These are phyloP conservation scores for Nymphaea colorata DNA, from an alignment of 164 flowering plant species.

Conservation along the genomic window DNA sequence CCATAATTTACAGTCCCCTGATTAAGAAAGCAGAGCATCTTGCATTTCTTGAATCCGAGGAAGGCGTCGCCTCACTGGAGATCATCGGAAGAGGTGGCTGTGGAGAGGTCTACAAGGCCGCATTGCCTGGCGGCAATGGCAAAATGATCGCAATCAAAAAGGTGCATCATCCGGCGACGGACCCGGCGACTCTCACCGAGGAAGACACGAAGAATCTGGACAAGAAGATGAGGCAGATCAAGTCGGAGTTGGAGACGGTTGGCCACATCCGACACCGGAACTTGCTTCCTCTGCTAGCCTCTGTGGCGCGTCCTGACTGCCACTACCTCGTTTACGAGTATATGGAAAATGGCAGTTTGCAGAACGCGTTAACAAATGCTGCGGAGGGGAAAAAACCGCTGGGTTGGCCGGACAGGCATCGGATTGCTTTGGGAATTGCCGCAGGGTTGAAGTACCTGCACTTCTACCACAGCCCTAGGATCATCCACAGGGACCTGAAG, in stretches of 20 bases:
- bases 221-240: conserved; percentile 72
- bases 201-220: conserved; percentile 45
- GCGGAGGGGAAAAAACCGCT: conserved; percentile 36
- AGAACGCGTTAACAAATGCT: conserved; percentile 37
- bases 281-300: conserved; percentile 64
- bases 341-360: conserved; percentile 93
- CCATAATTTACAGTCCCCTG: conserved; percentile 46
- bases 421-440: conserved; percentile 62
- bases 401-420: conserved; percentile 55
- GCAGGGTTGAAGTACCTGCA: conserved; percentile 85
- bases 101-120: conserved; percentile 73
- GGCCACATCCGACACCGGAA: conserved; percentile 77
- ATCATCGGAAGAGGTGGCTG: conserved; percentile 80
- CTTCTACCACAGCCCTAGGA: conserved; percentile 44
- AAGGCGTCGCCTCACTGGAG: conserved; percentile 39
- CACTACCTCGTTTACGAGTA: conserved; percentile 73
- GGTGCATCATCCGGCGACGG: conserved; percentile 36
- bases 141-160: conserved; percentile 75
- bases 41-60: conserved; percentile 69
- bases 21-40: conserved; percentile 60
- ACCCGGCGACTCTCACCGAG: conserved; percentile 38
- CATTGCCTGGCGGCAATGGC: conserved; percentile 47
- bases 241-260: conserved; percentile 70
- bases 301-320: conserved; percentile 51
- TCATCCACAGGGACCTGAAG: conserved; percentile 83